A percentile compares a stretch with the other conserved stretches of the same genome.
These are phyloP conservation scores for Nyctanthes arbortristis DNA, from an alignment of 257 asterid species.

Conservation along the genomic window DNA sequence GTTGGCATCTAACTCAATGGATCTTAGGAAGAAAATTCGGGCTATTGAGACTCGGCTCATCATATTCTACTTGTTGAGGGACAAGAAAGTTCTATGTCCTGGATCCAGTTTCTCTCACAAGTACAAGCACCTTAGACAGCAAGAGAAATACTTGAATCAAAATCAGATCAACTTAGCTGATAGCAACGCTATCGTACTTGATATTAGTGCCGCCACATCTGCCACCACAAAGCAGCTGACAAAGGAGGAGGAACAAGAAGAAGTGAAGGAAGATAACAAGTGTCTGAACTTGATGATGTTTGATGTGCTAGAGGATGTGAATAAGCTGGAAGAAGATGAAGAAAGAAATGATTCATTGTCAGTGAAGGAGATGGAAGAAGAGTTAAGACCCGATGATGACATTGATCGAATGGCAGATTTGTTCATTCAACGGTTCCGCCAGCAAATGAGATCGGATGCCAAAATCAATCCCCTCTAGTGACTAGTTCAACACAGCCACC, in stretches of 20 bases:
- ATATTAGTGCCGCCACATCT: conserved; percentile 17
- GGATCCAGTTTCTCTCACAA: background rate
- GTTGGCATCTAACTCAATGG: conserved; percentile 29
- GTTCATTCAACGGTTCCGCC: conserved; percentile 42
- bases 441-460: conserved; percentile 37
- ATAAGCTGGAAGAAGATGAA: background rate
- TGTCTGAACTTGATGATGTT: too few species aligned
- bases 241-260: background rate
- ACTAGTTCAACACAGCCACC: background rate
- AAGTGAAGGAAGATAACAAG: conserved; percentile 11
- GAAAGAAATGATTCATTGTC: conserved; percentile 18
- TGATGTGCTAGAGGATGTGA: background rate
- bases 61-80: conserved; percentile 31
- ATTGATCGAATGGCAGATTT: conserved; percentile 40
- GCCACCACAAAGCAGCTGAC: conserved; percentile 10
- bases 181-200: background rate
- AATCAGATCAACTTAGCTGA: background rate
- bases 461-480: conserved; percentile 15
- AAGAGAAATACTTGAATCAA: conserved; percentile 13
- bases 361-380: conserved; percentile 27
- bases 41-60: conserved; percentile 37
- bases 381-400: conserved; percentile 31
- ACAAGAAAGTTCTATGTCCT: conserved; percentile 24
- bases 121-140: conserved; percentile 20
- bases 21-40: conserved; percentile 26